Evolutionary conservation across 1,139 yeast genomes (phyloP).

Genomic region (Candida pseudoviswanathii): DNA sequence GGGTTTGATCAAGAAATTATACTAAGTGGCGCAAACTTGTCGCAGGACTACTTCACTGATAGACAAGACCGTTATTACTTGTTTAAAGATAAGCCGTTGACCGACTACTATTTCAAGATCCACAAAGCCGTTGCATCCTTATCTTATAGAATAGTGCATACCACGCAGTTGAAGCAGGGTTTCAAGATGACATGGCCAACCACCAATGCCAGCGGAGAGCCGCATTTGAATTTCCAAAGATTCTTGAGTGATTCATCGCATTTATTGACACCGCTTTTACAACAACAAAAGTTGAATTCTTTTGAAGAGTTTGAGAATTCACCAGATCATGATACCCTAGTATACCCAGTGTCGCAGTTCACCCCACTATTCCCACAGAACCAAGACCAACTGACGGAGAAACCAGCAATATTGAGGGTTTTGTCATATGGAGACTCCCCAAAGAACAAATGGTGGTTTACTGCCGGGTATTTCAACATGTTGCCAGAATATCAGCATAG

Average conservation of each 20-base stretch:
- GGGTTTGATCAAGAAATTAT: conserved; percentile 92
- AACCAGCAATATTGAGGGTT: conserved; percentile 64
- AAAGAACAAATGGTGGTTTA: conserved; percentile 75
- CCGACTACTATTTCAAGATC: conserved; percentile 72
- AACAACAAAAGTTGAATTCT: conserved; percentile 38
- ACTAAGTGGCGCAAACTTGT: conserved; percentile 88
- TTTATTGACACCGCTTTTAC: conserved; percentile 58
- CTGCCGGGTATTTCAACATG: conserved; percentile 97
- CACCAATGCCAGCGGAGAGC: conserved; percentile 72
- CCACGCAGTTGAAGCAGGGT: conserved; percentile 42
- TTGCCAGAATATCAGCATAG: conserved; percentile 70
- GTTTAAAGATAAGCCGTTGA: conserved; percentile 56
- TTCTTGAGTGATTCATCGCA: conserved; percentile 63
- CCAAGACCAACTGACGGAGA: conserved; percentile 71
- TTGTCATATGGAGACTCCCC: conserved; percentile 60
- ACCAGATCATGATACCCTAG: conserved; percentile 54
- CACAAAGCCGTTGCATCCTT: conserved; percentile 68
- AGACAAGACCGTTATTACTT: conserved; percentile 91
- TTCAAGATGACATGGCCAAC: conserved; percentile 76
- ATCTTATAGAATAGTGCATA: conserved; percentile 61
- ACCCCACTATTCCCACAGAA: conserved; percentile 72
- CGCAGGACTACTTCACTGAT: conserved; percentile 90
- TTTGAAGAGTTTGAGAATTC: conserved; percentile 36
- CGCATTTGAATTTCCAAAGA: conserved; percentile 56
- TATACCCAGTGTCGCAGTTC: conserved; percentile 91